These are phyloP conservation scores for Cladosporium halotolerans DNA, from an alignment of 2,329 filamentous ascomycete genomes.

Conservation along the genomic window DNA sequence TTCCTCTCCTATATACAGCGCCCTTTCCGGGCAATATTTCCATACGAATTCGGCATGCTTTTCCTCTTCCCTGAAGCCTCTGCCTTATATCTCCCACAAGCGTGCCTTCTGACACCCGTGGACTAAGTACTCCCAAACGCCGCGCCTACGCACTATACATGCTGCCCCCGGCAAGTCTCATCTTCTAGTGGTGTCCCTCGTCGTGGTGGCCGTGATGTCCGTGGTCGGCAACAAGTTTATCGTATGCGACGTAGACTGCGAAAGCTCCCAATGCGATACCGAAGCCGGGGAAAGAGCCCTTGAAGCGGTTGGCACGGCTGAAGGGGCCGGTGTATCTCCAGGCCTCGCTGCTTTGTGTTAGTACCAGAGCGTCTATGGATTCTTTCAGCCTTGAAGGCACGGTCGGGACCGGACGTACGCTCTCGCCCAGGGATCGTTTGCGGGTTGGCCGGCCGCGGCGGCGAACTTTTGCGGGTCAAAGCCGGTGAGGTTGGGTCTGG, in stretches of 20 bases:
- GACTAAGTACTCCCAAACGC: constrained; percentile 14
- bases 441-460: constrained; percentile 57
- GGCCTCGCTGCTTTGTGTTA: constrained; percentile 60
- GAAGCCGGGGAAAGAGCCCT: constrained; percentile 76
- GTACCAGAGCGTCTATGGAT: background rate
- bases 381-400: background rate
- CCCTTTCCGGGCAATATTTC: constrained; percentile 2
- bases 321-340: constrained; percentile 93
- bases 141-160: constrained; percentile 16
- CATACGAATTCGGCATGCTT: constrained; percentile 6
- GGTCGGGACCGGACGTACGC: constrained; percentile 42
- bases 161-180: background rate
- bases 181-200: constrained; percentile 20
- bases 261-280: constrained; percentile 92
- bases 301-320: constrained; percentile 83
- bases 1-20: constrained; percentile 9
- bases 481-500: constrained; percentile 73
- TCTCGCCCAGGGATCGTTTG: constrained; percentile 58
- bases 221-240: constrained; percentile 72
- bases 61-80: constrained; percentile 6
- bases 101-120: constrained; percentile 6
- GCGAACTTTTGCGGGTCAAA: constrained; percentile 82
- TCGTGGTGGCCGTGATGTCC: constrained; percentile 21
- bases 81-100: constrained; percentile 1
- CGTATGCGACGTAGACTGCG: constrained; percentile 79